Percentiles rank a stretch among this genome's conserved stretches.
Evolutionary conservation across 2,329 filamentous ascomycete genomes (phyloP).

Genomic region (Cercospora berteroae): DNA sequence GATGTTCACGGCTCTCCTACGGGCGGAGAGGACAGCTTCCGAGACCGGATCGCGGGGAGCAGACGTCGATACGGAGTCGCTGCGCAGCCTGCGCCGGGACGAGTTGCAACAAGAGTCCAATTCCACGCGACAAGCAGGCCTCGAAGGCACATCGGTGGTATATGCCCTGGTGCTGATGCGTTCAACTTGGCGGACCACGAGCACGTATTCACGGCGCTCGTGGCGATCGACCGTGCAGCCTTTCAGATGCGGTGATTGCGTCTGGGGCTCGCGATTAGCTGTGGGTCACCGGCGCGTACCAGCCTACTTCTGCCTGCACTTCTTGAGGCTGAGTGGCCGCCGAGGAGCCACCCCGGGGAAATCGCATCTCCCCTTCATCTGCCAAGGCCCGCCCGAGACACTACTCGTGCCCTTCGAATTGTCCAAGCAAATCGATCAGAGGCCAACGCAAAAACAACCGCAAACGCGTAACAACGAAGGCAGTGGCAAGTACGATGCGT

Average conservation of each 20-base stretch:
- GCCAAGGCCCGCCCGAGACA: conserved; percentile 3
- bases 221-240: neutral
- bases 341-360: neutral
- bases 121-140: neutral
- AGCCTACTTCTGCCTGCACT: neutral
- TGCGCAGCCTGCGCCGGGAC: neutral
- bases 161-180: neutral
- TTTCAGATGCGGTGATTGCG: conserved; percentile 8
- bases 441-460: neutral
- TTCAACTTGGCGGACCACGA: neutral
- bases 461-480: neutral
- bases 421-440: neutral
- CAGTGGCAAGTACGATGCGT: neutral
- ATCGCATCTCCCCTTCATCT: conserved; percentile 5
- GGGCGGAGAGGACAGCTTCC: neutral
- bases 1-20: neutral
- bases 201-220: neutral
- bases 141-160: neutral
- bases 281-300: neutral
- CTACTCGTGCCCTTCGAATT: neutral
- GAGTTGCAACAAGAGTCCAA: neutral
- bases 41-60: neutral
- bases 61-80: neutral
- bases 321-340: neutral
- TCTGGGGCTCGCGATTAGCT: neutral